Percentiles rank a stretch among this genome's conserved stretches.
These are phyloP conservation scores for Lactarius evosmus DNA, from an alignment of 768 basidiomycete genomes.

Conservation along the genomic window DNA sequence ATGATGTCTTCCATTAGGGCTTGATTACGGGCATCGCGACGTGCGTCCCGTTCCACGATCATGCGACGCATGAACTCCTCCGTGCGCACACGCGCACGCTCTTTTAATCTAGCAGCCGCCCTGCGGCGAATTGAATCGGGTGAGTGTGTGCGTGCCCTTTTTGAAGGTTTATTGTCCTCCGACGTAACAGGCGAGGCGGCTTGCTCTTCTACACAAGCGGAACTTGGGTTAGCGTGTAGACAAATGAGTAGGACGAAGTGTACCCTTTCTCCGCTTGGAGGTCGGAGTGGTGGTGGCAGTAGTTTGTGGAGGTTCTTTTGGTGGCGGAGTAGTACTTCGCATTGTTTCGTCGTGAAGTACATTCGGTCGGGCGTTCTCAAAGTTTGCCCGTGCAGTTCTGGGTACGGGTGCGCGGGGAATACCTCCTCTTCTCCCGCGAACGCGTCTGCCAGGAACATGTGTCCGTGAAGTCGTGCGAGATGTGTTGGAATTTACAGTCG, in stretches of 20 bases:
- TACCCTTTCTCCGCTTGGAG: slow-evolving; percentile 23
- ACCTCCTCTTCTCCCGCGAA: slow-evolving; percentile 17
- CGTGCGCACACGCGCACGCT: slow-evolving; percentile 43
- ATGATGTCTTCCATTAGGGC: slow-evolving; percentile 42
- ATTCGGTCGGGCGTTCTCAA: background rate
- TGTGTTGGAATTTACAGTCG: slow-evolving; percentile 41
- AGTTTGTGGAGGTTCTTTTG: background rate
- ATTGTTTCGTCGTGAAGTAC: slow-evolving; percentile 12
- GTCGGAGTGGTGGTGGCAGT: slow-evolving; percentile 8
- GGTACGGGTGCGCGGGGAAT: background rate
- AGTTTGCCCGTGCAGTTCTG: background rate
- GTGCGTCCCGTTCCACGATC: slow-evolving; percentile 36
- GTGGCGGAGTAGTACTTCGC: slow-evolving; percentile 14
- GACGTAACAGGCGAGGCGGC: background rate
- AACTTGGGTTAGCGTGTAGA: background rate
- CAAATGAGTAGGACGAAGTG: background rate
- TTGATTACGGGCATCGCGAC: slow-evolving; percentile 40
- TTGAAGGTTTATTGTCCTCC: slow-evolving; percentile 31
- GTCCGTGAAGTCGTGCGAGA: slow-evolving; percentile 13
- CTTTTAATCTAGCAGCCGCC: slow-evolving; percentile 38
- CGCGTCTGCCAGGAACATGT: slow-evolving; percentile 21
- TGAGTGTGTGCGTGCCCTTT: slow-evolving; percentile 52
- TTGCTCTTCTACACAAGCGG: slow-evolving; percentile 6
- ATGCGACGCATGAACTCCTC: slow-evolving; percentile 37
- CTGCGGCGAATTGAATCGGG: slow-evolving; percentile 42